A percentile compares a stretch with the other conserved stretches of the same genome.
These are phyloP conservation scores for Boletus fagicola DNA, from an alignment of 768 basidiomycete species.

Conservation along the genomic window DNA sequence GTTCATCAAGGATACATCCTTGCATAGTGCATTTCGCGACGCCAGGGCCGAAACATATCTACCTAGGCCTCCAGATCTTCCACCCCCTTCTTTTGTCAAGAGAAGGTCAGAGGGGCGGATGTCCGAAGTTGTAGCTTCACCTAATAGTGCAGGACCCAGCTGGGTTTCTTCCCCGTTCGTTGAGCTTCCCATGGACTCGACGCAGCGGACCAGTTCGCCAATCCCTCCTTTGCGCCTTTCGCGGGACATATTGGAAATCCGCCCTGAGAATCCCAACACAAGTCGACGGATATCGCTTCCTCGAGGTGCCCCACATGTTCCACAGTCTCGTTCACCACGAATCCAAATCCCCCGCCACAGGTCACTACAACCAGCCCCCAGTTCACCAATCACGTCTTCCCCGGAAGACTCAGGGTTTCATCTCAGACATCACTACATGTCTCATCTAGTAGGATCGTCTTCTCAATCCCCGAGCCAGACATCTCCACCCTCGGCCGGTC, in stretches of 20 bases:
- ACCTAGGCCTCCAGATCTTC: conserved; percentile 27
- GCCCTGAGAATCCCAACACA: not conserved
- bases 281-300: conserved; percentile 5
- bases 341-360: conserved; percentile 18
- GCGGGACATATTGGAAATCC: not conserved
- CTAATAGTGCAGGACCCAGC: not conserved
- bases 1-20: conserved; percentile 31
- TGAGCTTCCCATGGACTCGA: not conserved
- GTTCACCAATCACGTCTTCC: conserved; percentile 19
- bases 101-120: not conserved
- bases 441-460: not conserved
- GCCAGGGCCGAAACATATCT: conserved; percentile 31
- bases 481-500: conserved; percentile 9
- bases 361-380: not conserved
- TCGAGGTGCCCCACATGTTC: not conserved
- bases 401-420: conserved; percentile 15
- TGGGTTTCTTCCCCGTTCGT: not conserved
- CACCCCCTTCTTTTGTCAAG: conserved; percentile 15
- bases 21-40: conserved; percentile 34
- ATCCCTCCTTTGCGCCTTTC: conserved; percentile 1
- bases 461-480: not conserved
- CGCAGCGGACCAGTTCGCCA: not conserved
- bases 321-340: not conserved
- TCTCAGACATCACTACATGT: conserved; percentile 5
- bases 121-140: not conserved